Evolutionary conservation across 1,284 basidiomycete species (phyloP), one percentile per base, ranked within the genome.

Genomic region (Naganishia cerealis): DNA sequence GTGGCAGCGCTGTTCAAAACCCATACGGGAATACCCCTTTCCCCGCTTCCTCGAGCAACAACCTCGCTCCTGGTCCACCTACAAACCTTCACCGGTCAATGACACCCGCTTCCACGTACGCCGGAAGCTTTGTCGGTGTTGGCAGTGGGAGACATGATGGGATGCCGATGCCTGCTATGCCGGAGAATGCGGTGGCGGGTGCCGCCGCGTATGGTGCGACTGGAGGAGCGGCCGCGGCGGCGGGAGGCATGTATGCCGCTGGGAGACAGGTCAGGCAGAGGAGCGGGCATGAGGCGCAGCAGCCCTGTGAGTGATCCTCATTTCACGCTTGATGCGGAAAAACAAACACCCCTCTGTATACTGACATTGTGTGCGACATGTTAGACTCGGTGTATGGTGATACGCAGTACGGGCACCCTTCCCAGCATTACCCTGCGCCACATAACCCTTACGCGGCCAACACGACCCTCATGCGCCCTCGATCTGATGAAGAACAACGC

Each of bases 81-180:
- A 46, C 36, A 15, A 42, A 29, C 29, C 36, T 16, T 5, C 5
- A 15, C 3, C 29, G 61, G 18, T n/a, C 36, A 5, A 63, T 63
- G 50, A 63, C 61, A 1, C 61, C 61, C 0, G 61, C 61, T 0
- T 54, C 61, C 38, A 63, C 61, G n/a, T 63, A 63, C 18, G 61
- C 61, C 10, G 61, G 61, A 0, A 63, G 61, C 21, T 63, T 63
- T 54, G 61, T 63, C 2, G 61, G 61, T 13, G 61, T 63, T 21
- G 61, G 61, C 3, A 63, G 61, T 42, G 61, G 61, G 16, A 40
- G 61, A 39, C 50, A 63, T 54, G 61, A 63, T n/a, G 61, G 61
- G 52, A 40, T 63, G 61, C 10, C 18, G 15, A 26, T 53, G 50
- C 61, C 61, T 0, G 39, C 39, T 0, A 8, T 50, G 29, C 43